A percentile compares a stretch with the other conserved stretches of the same genome.
Evolutionary conservation across 1,284 basidiomycete genomes (phyloP).

Genomic region (Meripilus lineatus): DNA sequence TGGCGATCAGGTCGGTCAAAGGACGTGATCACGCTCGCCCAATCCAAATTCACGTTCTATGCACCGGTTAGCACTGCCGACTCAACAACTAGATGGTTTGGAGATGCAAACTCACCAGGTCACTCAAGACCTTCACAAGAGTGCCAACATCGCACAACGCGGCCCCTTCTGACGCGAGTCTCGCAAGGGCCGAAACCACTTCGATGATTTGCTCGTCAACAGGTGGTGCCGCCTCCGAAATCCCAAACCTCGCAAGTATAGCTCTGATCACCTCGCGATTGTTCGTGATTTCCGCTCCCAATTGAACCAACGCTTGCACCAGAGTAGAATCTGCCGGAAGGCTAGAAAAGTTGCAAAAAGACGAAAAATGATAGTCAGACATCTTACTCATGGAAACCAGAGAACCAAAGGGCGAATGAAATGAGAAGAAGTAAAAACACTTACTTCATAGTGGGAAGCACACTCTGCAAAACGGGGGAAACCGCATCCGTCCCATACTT

Average conservation of each 20-base stretch:
- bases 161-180: conserved; percentile 66
- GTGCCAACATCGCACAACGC: conserved; percentile 72
- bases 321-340: conserved; percentile 61
- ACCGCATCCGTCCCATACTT: conserved; percentile 65
- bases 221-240: conserved; percentile 65
- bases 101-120: conserved; percentile 53
- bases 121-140: conserved; percentile 64
- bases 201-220: conserved; percentile 66
- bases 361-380: conserved; percentile 3
- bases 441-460: conserved; percentile 63
- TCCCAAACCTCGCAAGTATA: conserved; percentile 66
- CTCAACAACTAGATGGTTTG: conserved; percentile 10
- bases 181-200: conserved; percentile 59
- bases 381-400: neutral
- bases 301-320: conserved; percentile 66
- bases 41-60: conserved; percentile 64
- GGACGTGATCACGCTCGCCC: conserved; percentile 73
- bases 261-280: conserved; percentile 67
- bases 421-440: conserved; percentile 15
- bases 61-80: conserved; percentile 12
- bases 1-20: conserved; percentile 77
- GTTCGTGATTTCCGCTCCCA: conserved; percentile 72
- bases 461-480: conserved; percentile 47
- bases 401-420: conserved; percentile 9
- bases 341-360: conserved; percentile 32